Conservation (phyloP, 2,329 filamentous ascomycete genomes). For the Cryphonectria japonica region DNA sequence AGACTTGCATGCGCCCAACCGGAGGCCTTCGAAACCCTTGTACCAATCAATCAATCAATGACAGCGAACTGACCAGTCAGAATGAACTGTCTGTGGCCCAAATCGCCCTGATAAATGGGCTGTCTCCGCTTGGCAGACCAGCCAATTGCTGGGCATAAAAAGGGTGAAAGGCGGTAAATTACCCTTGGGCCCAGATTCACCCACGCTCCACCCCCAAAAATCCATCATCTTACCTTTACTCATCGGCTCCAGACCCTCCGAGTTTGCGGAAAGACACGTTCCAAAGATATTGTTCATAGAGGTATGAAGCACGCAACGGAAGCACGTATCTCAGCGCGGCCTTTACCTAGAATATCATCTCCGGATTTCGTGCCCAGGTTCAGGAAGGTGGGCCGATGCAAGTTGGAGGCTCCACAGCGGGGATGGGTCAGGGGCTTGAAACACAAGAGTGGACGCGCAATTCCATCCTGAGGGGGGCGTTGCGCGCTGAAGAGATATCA, state of each 20-base stretch:
- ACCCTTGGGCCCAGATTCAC: neutral
- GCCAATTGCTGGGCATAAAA: neutral
- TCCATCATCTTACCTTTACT: neutral
- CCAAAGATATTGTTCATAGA: neutral
- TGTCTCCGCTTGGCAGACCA: neutral
- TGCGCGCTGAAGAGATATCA: no score
- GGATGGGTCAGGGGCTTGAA: neutral
- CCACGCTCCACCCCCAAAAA: neutral
- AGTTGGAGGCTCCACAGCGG: neutral
- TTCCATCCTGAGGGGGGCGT: neutral
- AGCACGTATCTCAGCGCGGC: neutral
- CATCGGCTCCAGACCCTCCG: neutral
- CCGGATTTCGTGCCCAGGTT: neutral
- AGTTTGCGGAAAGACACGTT: neutral
- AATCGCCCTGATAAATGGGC: neutral
- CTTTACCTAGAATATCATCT: neutral
- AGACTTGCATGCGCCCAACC: neutral
- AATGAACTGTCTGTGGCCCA: no score
- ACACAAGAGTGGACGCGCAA: neutral
- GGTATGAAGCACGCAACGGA: neutral
- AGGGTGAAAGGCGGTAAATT: neutral
- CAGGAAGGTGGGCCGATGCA: neutral
- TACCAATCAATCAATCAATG: neutral
- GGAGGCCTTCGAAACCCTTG: neutral
- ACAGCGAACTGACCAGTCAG: neutral